Base-by-base conservation (phyloP, 306 rosid genomes). In the Pterocarpus santalinus region DNA sequence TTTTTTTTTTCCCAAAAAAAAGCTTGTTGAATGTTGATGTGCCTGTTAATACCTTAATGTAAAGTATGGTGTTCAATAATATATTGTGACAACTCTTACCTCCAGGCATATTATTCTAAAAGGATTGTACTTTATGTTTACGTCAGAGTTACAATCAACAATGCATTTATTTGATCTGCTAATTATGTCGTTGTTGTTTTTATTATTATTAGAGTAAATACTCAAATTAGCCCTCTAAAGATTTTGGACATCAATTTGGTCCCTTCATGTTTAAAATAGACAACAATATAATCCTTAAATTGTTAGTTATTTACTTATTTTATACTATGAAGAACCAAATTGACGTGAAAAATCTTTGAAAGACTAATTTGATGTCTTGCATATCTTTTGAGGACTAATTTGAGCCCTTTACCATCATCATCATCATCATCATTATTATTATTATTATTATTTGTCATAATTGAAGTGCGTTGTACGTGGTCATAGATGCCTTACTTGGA, bases 401-500 rank as follows among this genome's bases (percentile, higher is more conserved):
- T 22, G 28, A 22, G 28, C 28, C 28, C 1, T 22, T 22, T 22
- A 22, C 28, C 1, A 22, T 22, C 28, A 22, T 22, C 28, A 22
- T 22, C 28, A 1, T 22, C 28, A 22, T 22, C 28, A 22, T 22
- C 28, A 22, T 22, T 1, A 22, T 22, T 22, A 22, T 22, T 22
- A 22, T 22, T 22, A 22, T 22, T 22, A 22, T 22, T 22, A 22
- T 22, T 22, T 22, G 28, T 22, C 73, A 10, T 79, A 46, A 71
- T 58, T 80, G 69, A 79, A 78, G 81, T 60, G 68, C 85, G 36
- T 79, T 84, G 8, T 80, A 33, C 58, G 83, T 85, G 87, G 86
- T 76, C 73, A 72, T 85, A 96, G 99, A 89, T 96, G 63, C 73
- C 84, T 73, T 86, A 88, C 85, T 85, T 96, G 95, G 99, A 96